Percentiles rank a stretch among this genome's conserved stretches.
Conservation (phyloP, 495 filamentous ascomycete genomes). For the Pseudoneurospora amorphoporcata region DNA sequence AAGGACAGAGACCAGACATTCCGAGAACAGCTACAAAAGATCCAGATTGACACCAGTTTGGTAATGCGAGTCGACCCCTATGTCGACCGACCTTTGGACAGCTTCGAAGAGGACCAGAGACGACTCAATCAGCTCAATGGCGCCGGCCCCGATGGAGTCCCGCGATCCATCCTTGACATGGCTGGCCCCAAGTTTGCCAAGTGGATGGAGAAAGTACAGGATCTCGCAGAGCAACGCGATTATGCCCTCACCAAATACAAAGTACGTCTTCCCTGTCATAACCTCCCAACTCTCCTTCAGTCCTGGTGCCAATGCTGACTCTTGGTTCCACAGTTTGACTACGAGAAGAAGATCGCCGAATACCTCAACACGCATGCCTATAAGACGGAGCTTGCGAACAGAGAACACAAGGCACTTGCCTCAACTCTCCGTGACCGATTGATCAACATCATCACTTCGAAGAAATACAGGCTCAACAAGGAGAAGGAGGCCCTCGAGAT, state of each 20-base stretch:
- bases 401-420: slow-evolving; percentile 71
- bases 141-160: slow-evolving; percentile 33
- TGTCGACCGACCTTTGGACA: slow-evolving; percentile 57
- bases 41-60: slow-evolving; percentile 82
- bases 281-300: not conserved
- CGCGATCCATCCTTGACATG: slow-evolving; percentile 44
- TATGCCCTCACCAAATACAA: slow-evolving; percentile 61
- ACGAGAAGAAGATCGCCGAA: slow-evolving; percentile 43
- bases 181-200: slow-evolving; percentile 71
- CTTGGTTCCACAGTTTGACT: slow-evolving; percentile 33
- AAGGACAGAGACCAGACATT: slow-evolving; percentile 76
- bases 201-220: slow-evolving; percentile 77
- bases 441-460: slow-evolving; percentile 62
- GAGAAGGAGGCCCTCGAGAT: slow-evolving; percentile 88
- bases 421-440: slow-evolving; percentile 76
- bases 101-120: slow-evolving; percentile 54
- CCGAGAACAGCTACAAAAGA: slow-evolving; percentile 74
- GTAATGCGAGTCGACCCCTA: slow-evolving; percentile 78
- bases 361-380: slow-evolving; percentile 45
- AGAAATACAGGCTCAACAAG: slow-evolving; percentile 63
- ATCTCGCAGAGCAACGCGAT: slow-evolving; percentile 75
- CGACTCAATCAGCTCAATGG: slow-evolving; percentile 51
- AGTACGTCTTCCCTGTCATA: slow-evolving; percentile 41
- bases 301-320: slow-evolving; percentile 9
- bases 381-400: slow-evolving; percentile 61